Base-by-base conservation (phyloP, 2,329 filamentous ascomycete genomes). In the Botrytis deweyae region DNA sequence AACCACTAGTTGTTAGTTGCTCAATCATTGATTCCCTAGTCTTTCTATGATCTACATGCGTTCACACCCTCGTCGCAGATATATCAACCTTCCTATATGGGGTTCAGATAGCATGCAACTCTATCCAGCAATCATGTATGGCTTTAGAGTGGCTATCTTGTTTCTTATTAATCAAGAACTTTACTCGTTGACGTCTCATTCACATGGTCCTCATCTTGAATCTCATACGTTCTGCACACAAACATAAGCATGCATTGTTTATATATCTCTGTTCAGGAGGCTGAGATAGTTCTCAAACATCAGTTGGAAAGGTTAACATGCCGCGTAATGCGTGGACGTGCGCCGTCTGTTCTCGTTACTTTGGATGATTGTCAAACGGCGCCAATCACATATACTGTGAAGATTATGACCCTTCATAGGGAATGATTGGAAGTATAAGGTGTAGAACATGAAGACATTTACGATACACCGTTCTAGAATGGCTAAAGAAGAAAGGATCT, bases 271-370 rank as follows among this genome's bases (percentile, higher is more conserved):
- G 20, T 46, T 33, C 40, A 5, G 40, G 10, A 33, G 18, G 33
- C 29, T 22, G 62, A 65, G 62, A 65, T 44, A 65, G 40, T 65
- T 65, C 63, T 33, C 63, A 58, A 55, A 67, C 46, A 8, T 40
- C 46, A 52, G 44, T 33, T 67, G 14, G 33, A 16, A 40, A 46
- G 9, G 36, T 7, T 6, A 8, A 22, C 22, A 40, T n/a, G 36
- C 59, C 59, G 59, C 36, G 59, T n/a, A 62, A 62, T 62, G 2
- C 8, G 10, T 20, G 65, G n/a, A 67, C 44, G 33, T 67, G 65
- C 44, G 22, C 33, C 33, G 46, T 55, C 14, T 20, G 25, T 55
- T 55, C 16, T 55, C 36, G 46, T 5, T 44, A 29, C 64, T 38
- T 52, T 22, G 7, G 64, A 52, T 55, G 44, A 67, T 22, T 36